phyloP scores from a whole-genome alignment of 805 yeast genomes.

The Candida pseudoglaebosa region DNA sequence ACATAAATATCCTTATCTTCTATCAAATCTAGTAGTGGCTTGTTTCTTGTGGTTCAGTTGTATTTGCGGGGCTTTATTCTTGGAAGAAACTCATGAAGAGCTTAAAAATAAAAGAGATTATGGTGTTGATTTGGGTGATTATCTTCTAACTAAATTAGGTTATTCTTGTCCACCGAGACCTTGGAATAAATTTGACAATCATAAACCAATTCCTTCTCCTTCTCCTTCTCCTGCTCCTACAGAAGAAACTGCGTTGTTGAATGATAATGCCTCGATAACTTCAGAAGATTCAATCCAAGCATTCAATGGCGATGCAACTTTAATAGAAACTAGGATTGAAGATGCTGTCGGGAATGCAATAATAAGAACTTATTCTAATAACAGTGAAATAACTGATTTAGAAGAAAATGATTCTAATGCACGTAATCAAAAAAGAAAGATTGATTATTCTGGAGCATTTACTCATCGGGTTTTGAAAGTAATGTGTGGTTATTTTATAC shows the following conservation, averaged over 20 bases:
- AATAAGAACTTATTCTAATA: conserved; percentile 13
- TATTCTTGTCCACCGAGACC: conserved; percentile 9
- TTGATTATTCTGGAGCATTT: conserved; percentile 13
- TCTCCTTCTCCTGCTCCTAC: background rate
- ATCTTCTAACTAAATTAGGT: conserved; percentile 19
- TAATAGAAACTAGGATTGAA: conserved; percentile 5
- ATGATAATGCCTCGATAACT: conserved; percentile 6
- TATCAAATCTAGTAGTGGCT: conserved; percentile 31
- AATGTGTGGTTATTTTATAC: conserved; percentile 29
- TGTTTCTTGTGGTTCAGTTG: conserved; percentile 19
- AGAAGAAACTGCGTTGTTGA: conserved; percentile 8
- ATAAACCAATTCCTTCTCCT: background rate
- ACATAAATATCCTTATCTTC: conserved; percentile 31
- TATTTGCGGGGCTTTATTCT: conserved; percentile 24
- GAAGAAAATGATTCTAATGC: conserved; percentile 6
- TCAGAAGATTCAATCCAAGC: conserved; percentile 6
- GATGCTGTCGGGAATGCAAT: conserved; percentile 12
- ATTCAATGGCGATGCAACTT: conserved; percentile 8
- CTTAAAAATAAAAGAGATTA: conserved; percentile 16
- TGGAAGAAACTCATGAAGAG: conserved; percentile 32
- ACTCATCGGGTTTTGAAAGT: conserved; percentile 30
- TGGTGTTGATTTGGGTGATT: conserved; percentile 32
- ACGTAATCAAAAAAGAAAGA: background rate
- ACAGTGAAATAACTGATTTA: conserved; percentile 7
- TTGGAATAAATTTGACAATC: conserved; percentile 2